These are phyloP conservation scores for Yamadazyma membranifaciens DNA, from an alignment of 1,139 yeast species.

Conservation along the genomic window DNA sequence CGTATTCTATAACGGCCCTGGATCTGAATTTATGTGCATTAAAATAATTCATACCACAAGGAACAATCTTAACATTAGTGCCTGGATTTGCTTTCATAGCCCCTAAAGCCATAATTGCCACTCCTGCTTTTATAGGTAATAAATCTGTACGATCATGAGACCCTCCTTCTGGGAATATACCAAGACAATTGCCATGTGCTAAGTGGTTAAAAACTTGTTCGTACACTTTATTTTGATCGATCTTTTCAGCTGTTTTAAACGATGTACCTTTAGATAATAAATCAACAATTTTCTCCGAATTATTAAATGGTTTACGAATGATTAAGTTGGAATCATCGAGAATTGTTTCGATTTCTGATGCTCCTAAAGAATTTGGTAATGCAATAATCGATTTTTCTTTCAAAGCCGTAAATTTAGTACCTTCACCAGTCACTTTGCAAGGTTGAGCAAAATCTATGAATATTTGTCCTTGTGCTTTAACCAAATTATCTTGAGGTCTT, in stretches of 20 bases:
- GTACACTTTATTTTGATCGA: slow-evolving; percentile 83
- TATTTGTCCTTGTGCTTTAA: slow-evolving; percentile 59
- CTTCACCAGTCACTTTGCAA: slow-evolving; percentile 56
- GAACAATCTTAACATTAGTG: slow-evolving; percentile 37
- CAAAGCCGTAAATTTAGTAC: slow-evolving; percentile 67
- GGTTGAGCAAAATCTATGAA: slow-evolving; percentile 49
- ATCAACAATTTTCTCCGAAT: slow-evolving; percentile 39
- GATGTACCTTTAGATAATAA: slow-evolving; percentile 52
- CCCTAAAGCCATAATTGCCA: slow-evolving; percentile 50
- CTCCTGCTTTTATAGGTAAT: slow-evolving; percentile 47
- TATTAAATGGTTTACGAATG: slow-evolving; percentile 72
- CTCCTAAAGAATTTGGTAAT: slow-evolving; percentile 77
- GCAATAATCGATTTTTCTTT: slow-evolving; percentile 69
- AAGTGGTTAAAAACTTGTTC: slow-evolving; percentile 79
- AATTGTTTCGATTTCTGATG: slow-evolving; percentile 66
- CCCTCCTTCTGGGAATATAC: slow-evolving; percentile 94
- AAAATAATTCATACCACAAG: slow-evolving; percentile 49
- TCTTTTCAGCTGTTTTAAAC: slow-evolving; percentile 75
- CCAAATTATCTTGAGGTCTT: slow-evolving; percentile 84
- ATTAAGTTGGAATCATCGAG: slow-evolving; percentile 71
- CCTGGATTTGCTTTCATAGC: slow-evolving; percentile 31
- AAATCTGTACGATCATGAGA: slow-evolving; percentile 41
- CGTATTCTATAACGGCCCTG: slow-evolving; percentile 48
- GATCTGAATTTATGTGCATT: slow-evolving; percentile 46
- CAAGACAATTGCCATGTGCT: slow-evolving; percentile 76